These are phyloP conservation scores for Golubevia pallescens DNA, from an alignment of 1,284 basidiomycete species.

Conservation along the genomic window DNA sequence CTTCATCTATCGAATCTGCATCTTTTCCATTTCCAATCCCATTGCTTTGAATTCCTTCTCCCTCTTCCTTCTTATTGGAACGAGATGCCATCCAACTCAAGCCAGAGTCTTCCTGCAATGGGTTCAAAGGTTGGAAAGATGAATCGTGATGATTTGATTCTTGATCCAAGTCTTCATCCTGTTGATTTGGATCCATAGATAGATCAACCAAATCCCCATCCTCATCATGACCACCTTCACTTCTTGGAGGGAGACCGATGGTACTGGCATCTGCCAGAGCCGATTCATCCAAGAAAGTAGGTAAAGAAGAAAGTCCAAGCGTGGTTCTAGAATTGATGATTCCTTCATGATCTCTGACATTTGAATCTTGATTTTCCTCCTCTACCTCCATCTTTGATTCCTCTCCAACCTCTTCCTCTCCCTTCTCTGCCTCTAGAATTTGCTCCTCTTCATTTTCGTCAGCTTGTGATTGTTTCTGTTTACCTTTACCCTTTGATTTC, in stretches of 20 bases:
- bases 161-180: background rate
- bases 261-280: background rate
- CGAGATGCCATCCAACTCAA: too few relatives aligned
- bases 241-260: background rate
- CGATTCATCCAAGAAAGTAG: conserved; percentile 11
- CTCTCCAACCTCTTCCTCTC: background rate
- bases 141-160: background rate
- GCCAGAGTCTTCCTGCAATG: too few relatives aligned
- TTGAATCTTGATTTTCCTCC: background rate
- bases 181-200: background rate
- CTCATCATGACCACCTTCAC: background rate
- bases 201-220: background rate
- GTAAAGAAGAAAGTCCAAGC: background rate
- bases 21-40: background rate
- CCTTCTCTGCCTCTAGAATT: background rate
- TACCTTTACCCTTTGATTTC: too few relatives aligned
- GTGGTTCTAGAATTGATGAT: background rate
- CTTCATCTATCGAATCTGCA: background rate
- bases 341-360: background rate
- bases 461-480: background rate
- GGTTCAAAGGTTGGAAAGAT: background rate
- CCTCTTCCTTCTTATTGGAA: too few relatives aligned
- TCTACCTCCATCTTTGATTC: background rate
- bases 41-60: too few relatives aligned
- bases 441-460: background rate